Evolutionary conservation across 2,329 filamentous ascomycete species (phyloP).

Genomic region (Diaporthe sp.): DNA sequence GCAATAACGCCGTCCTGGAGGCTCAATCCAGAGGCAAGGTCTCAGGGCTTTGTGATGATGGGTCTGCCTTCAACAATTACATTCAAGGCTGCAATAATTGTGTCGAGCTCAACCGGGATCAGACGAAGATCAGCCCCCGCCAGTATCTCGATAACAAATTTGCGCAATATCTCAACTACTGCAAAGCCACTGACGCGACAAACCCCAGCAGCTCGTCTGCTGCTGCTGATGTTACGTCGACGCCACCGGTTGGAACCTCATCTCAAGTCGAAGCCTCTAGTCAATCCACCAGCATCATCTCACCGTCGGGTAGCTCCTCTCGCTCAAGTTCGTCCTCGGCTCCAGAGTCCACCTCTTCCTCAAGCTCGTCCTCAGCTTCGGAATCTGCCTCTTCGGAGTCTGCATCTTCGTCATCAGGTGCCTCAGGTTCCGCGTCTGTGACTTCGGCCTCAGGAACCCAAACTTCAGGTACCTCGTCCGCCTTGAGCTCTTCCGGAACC

Average conservation of each 20-base stretch:
- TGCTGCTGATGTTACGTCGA: constrained; percentile 40
- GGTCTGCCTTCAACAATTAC: constrained; percentile 58
- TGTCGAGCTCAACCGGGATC: constrained; percentile 48
- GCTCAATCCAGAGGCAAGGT: constrained; percentile 64
- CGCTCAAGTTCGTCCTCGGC: background rate
- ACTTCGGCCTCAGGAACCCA: constrained; percentile 12
- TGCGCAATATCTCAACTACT: constrained; percentile 62
- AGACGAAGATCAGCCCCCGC: constrained; percentile 48
- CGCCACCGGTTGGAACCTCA: constrained; percentile 37
- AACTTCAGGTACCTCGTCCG: constrained; percentile 22
- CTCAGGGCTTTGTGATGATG: constrained; percentile 57
- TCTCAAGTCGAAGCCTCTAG: constrained; percentile 40
- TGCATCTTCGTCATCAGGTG: background rate
- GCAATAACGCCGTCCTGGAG: constrained; percentile 64
- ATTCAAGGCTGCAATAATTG: constrained; percentile 59
- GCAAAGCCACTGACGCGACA: constrained; percentile 47
- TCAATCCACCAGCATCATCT: constrained; percentile 40
- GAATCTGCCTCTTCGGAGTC: background rate
- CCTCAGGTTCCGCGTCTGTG: background rate
- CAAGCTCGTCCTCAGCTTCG: background rate
- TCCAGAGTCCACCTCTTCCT: background rate
- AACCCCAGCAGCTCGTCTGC: constrained; percentile 42
- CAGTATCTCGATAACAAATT: constrained; percentile 57
- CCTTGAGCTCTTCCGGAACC: constrained; percentile 12
- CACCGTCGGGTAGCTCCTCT: constrained; percentile 16